phyloP scores from a whole-genome alignment of 2,329 filamentous ascomycete genomes.

The Epichloe elymi region DNA sequence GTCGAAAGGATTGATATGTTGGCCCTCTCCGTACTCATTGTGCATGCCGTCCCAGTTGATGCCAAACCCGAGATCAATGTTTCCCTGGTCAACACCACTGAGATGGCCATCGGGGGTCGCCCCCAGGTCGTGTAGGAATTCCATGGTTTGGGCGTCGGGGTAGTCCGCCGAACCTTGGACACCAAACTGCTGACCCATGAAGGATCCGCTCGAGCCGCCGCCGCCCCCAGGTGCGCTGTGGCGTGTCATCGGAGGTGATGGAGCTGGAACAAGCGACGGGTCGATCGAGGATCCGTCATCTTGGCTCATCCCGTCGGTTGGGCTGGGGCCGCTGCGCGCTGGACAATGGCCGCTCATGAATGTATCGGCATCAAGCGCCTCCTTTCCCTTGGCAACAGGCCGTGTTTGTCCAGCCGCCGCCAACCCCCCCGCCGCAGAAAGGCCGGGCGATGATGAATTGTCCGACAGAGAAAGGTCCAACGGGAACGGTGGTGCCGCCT shows the following conservation, averaged over 20 bases:
- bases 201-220: slow-evolving; percentile 15
- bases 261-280: slow-evolving; percentile 29
- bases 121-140: slow-evolving; percentile 35
- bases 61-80: slow-evolving; percentile 53
- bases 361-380: slow-evolving; percentile 21
- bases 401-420: slow-evolving; percentile 19
- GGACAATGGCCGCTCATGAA: slow-evolving; percentile 16
- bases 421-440: slow-evolving; percentile 23
- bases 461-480: slow-evolving; percentile 26
- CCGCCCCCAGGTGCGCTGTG: slow-evolving; percentile 21
- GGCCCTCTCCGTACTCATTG: slow-evolving; percentile 48
- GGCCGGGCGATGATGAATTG: slow-evolving; percentile 26
- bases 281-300: slow-evolving; percentile 22
- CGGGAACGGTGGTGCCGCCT: slow-evolving; percentile 19
- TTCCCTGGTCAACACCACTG: slow-evolving; percentile 27
- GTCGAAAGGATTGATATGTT: slow-evolving; percentile 56
- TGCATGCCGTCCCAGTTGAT: slow-evolving; percentile 50
- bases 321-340: slow-evolving; percentile 9
- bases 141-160: slow-evolving; percentile 37
- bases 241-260: slow-evolving; percentile 29
- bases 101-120: slow-evolving; percentile 20
- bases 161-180: slow-evolving; percentile 25
- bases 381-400: slow-evolving; percentile 23
- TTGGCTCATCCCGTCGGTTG: slow-evolving; percentile 16
- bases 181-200: slow-evolving; percentile 20